phyloP scores from a whole-genome alignment of 768 basidiomycete species.

The Suillus placidus region DNA sequence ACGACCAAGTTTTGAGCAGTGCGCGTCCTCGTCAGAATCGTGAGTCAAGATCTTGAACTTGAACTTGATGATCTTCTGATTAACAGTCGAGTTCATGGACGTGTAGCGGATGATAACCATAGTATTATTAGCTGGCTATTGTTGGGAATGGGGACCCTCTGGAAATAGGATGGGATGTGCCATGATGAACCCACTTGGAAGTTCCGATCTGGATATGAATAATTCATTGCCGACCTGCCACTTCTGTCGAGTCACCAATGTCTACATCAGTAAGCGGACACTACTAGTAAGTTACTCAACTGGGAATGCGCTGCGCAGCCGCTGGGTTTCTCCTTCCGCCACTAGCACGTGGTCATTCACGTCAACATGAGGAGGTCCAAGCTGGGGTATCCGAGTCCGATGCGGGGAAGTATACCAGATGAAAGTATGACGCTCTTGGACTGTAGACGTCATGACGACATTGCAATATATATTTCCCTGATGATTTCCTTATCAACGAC shows the following conservation, averaged over 20 bases:
- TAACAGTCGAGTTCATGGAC: not conserved
- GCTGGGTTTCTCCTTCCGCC: no score
- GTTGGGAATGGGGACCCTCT: not conserved
- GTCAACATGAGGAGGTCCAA: no score
- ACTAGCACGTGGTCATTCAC: no score
- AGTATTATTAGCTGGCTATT: not conserved
- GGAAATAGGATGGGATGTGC: not conserved
- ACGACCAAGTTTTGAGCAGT: not conserved
- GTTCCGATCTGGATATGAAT: not conserved
- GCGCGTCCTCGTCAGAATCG: not conserved
- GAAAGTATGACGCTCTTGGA: not conserved
- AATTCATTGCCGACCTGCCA: not conserved
- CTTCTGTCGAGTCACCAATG: not conserved
- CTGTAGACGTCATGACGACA: not conserved
- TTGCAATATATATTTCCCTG: no score
- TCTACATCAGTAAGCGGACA: not conserved
- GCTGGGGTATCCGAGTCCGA: not conserved
- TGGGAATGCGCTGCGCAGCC: not conserved
- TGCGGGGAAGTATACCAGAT: no score
- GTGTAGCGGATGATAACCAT: not conserved
- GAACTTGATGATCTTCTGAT: no score
- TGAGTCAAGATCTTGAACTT: not conserved
- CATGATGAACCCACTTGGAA: not conserved
- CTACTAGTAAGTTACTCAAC: not conserved
- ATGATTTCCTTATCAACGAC: not conserved